Conservation (phyloP, 2,329 filamentous ascomycete genomes). For the Mycocentrospora acerina region DNA sequence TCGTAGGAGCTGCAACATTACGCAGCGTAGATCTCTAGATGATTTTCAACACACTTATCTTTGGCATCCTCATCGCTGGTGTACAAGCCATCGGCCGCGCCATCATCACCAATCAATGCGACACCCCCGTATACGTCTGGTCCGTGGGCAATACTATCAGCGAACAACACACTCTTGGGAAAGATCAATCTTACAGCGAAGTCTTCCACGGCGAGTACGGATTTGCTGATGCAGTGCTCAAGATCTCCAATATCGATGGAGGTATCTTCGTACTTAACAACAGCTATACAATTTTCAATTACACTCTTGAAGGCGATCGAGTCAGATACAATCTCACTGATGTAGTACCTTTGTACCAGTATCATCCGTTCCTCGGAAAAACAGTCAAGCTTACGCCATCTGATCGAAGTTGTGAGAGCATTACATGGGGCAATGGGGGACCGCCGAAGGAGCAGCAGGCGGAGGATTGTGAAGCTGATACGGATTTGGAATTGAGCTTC, state of each 20-base stretch:
- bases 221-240: constrained; percentile 27
- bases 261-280: constrained; percentile 31
- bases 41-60: constrained; percentile 4
- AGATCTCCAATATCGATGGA: constrained; percentile 18
- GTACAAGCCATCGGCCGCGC: constrained; percentile 28
- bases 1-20: too few species aligned
- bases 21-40: too few species aligned
- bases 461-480: constrained; percentile 20
- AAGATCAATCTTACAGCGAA: constrained; percentile 31
- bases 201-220: constrained; percentile 18
- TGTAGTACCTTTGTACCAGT: background rate
- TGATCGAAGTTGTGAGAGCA: constrained; percentile 23
- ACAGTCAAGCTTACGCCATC: constrained; percentile 26
- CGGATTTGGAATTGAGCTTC: constrained; percentile 29
- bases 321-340: constrained; percentile 37
- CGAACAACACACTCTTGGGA: constrained; percentile 14
- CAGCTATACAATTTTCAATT: constrained; percentile 32
- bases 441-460: constrained; percentile 26
- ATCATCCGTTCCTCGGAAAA: constrained; percentile 18
- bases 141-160: constrained; percentile 25
- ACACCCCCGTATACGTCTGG: constrained; percentile 30
- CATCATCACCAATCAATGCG: constrained; percentile 36
- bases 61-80: constrained; percentile 2
- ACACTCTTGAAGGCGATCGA: constrained; percentile 23
- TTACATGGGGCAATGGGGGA: constrained; percentile 26